These are phyloP conservation scores for Aegilops umbellulata DNA, from an alignment of 176 grass and related monocot species.

Conservation along the genomic window DNA sequence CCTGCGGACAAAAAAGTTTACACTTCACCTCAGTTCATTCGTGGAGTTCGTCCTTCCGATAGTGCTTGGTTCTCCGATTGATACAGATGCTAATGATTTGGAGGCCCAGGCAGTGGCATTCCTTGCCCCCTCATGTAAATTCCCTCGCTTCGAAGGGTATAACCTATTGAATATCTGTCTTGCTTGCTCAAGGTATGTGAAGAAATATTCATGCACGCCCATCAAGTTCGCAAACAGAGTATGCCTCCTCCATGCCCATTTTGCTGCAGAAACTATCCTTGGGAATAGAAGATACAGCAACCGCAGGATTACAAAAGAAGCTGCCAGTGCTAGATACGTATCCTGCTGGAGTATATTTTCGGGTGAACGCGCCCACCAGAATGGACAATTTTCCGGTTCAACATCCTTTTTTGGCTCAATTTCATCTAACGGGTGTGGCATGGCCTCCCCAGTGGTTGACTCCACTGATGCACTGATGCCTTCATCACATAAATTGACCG, in stretches of 20 bases:
- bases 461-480: constrained; percentile 62
- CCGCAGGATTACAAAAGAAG: constrained; percentile 62
- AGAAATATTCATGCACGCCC: constrained; percentile 55
- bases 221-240: constrained; percentile 55
- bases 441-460: constrained; percentile 36
- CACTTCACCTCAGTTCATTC: constrained; percentile 64
- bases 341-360: constrained; percentile 97
- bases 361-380: constrained; percentile 91
- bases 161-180: constrained; percentile 51
- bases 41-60: constrained; percentile 57
- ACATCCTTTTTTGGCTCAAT: constrained; percentile 43
- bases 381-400: constrained; percentile 82
- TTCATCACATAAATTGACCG: constrained; percentile 41
- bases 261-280: constrained; percentile 52
- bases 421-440: constrained; percentile 46
- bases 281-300: constrained; percentile 67
- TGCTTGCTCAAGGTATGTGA: constrained; percentile 64
- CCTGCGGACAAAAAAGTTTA: constrained; percentile 36
- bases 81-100: constrained; percentile 89
- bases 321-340: constrained; percentile 80
- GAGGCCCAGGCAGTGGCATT: constrained; percentile 75
- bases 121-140: constrained; percentile 81
- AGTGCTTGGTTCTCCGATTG: constrained; percentile 70
- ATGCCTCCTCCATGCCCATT: constrained; percentile 70
- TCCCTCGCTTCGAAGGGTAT: constrained; percentile 74